These are phyloP conservation scores for Physcomitrellopsis africana DNA, from an alignment of 225 moss, liverwort and hornwort species.

Conservation along the genomic window DNA sequence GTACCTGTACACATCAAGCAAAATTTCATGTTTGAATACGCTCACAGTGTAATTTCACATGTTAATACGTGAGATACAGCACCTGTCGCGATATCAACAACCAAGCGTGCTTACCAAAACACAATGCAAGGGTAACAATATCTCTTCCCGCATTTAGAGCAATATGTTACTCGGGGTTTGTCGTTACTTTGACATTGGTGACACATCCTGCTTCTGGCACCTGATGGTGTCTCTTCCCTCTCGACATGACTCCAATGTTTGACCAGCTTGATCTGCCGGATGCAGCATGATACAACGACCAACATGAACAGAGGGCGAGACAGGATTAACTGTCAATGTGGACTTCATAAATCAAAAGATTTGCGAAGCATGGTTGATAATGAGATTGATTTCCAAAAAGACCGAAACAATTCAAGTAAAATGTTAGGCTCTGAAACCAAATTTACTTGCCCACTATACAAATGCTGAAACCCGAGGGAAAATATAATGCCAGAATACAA, in stretches of 20 bases:
- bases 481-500: no score
- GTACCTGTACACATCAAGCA: slow-evolving; percentile 62
- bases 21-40: background rate
- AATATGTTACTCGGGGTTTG: slow-evolving; percentile 73
- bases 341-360: slow-evolving; percentile 21
- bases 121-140: slow-evolving; percentile 83
- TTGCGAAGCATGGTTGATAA: background rate
- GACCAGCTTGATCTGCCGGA: slow-evolving; percentile 41
- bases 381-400: background rate
- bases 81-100: slow-evolving; percentile 18
- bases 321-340: background rate
- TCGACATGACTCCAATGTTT: slow-evolving; percentile 50
- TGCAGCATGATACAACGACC: slow-evolving; percentile 13
- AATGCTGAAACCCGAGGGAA: background rate
- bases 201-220: no score
- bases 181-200: no score
- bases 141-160: slow-evolving; percentile 75
- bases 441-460: background rate
- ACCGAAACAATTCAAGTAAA: slow-evolving; percentile 19
- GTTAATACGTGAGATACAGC: background rate
- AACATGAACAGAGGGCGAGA: slow-evolving; percentile 1
- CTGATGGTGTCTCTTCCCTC: slow-evolving; percentile 47
- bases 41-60: background rate
- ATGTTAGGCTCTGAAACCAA: background rate
- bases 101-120: slow-evolving; percentile 59